phyloP scores from a whole-genome alignment of 768 basidiomycete genomes.

The Termitomyces sp. region DNA sequence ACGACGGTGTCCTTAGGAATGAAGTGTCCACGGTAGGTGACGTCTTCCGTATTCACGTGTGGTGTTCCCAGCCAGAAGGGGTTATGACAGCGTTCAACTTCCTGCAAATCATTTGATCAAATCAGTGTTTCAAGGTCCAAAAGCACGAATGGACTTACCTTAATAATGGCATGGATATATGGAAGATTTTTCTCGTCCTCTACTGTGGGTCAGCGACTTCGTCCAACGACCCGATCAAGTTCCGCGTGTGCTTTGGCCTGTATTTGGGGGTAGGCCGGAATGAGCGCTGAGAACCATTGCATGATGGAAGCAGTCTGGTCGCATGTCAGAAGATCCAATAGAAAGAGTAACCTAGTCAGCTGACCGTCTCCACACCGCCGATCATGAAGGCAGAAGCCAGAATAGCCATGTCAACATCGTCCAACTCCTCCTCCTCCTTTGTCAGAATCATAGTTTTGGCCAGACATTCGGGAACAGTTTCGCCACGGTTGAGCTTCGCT shows the following conservation, averaged over 20 bases:
- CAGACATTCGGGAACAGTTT: conserved; percentile 41
- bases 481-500: conserved; percentile 33
- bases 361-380: conserved; percentile 44
- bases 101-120: conserved; percentile 21
- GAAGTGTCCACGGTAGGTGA: conserved; percentile 38
- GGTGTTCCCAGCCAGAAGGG: conserved; percentile 42
- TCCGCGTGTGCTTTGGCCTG: conserved; percentile 30
- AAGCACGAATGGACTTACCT: conserved; percentile 19
- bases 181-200: conserved; percentile 34
- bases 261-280: conserved; percentile 30
- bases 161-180: conserved; percentile 34
- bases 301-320: conserved; percentile 35
- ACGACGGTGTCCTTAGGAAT: conserved; percentile 40
- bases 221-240: conserved; percentile 31
- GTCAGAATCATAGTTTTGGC: conserved; percentile 36
- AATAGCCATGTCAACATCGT: conserved; percentile 38
- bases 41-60: conserved; percentile 37
- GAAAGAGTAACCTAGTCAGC: conserved; percentile 6
- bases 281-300: conserved; percentile 37
- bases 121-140: conserved; percentile 16
- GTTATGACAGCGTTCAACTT: conserved; percentile 35
- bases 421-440: conserved; percentile 33
- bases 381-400: conserved; percentile 43
- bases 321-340: neutral
- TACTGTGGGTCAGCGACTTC: conserved; percentile 25